Evolutionary conservation across 495 filamentous ascomycete species (phyloP).

Genomic region (Aspergillus haitiensis): DNA sequence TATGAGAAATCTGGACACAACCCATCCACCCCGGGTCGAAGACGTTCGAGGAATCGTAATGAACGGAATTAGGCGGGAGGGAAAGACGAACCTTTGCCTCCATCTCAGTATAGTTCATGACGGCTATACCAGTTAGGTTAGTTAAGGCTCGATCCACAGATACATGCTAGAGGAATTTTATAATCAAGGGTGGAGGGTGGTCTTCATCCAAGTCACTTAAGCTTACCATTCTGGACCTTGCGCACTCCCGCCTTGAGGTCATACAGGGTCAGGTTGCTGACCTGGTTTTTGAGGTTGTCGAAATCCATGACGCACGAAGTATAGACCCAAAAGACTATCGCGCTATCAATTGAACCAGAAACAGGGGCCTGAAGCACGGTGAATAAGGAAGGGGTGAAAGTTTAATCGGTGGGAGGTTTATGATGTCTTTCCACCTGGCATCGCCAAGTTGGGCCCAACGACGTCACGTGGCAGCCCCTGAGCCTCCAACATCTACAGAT

Average conservation of each 20-base stretch:
- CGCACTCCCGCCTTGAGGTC: constrained; percentile 96
- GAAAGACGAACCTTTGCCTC: constrained; percentile 78
- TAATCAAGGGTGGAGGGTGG: no score
- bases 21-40: constrained; percentile 5
- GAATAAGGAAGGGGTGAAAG: constrained; percentile 13
- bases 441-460: constrained; percentile 32
- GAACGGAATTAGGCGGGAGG: constrained; percentile 16
- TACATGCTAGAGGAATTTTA: neutral
- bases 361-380: constrained; percentile 11
- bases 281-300: constrained; percentile 78
- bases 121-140: constrained; percentile 57
- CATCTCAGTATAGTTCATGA: constrained; percentile 99
- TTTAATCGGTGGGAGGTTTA: neutral
- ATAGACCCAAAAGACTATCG: constrained; percentile 6
- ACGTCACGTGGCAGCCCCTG: constrained; percentile 44
- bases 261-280: constrained; percentile 93
- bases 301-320: constrained; percentile 70
- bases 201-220: no score
- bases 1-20: constrained; percentile 8
- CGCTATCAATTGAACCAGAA: constrained; percentile 21
- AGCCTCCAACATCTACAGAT: constrained; percentile 9
- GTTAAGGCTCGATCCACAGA: constrained; percentile 5
- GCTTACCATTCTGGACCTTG: constrained; percentile 95
- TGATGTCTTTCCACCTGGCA: constrained; percentile 36
- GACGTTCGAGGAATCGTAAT: neutral